These are phyloP conservation scores for Allium sativum DNA, from an alignment of 106 monocot genomes.

Conservation along the genomic window DNA sequence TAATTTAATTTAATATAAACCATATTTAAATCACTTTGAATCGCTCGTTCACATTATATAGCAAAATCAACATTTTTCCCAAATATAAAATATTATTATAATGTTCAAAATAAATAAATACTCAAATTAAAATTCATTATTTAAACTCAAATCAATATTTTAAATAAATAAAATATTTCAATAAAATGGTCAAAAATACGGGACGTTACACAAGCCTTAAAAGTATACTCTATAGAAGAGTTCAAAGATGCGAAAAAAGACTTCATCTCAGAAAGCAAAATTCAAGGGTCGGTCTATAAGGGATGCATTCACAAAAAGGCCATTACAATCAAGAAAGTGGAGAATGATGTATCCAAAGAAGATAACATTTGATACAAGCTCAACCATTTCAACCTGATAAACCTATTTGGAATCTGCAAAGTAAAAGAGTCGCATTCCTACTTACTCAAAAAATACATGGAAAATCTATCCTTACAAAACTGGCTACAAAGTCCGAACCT, in stretches of 20 bases:
- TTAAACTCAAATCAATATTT: no score
- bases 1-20: no score
- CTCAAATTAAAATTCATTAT: no score
- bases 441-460: constrained; percentile 19
- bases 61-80: no score
- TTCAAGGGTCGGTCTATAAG: constrained; percentile 16
- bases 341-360: constrained; percentile 10
- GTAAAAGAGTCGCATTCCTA: constrained; percentile 11
- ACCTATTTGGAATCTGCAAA: constrained; percentile 9
- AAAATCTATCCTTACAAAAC: constrained; percentile 17
- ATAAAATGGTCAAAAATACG: no score
- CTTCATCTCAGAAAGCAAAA: constrained; percentile 15
- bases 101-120: no score
- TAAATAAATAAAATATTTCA: no score
- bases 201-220: no score
- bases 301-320: constrained; percentile 4
- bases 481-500: constrained; percentile 14
- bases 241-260: constrained; percentile 12
- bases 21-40: no score
- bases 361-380: constrained; percentile 20
- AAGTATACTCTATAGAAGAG: constrained; percentile 11
- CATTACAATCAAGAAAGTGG: constrained; percentile 14
- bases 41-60: no score
- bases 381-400: constrained; percentile 27
- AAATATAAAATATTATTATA: no score